Percentiles rank a stretch among this genome's conserved stretches.
Evolutionary conservation across 306 rosid species (phyloP).

Genomic region (Dryas drummondii): DNA sequence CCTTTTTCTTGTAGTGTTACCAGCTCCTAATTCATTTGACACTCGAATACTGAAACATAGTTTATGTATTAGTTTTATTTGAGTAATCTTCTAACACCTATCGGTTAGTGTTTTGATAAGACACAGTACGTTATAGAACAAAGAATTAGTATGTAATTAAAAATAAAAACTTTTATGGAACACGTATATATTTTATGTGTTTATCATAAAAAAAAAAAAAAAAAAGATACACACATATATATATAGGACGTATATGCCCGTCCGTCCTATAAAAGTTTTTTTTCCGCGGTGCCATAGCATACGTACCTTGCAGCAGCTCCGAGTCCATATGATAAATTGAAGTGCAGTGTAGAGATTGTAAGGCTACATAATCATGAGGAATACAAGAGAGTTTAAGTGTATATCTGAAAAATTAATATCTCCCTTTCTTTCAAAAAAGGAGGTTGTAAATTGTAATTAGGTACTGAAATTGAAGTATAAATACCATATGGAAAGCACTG

Average conservation of each 20-base stretch:
- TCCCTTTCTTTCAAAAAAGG: no score
- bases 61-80: not conserved
- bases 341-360: constrained; percentile 58
- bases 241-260: no score
- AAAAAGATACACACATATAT: no score
- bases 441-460: not conserved
- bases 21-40: constrained; percentile 71
- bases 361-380: constrained; percentile 33
- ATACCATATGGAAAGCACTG: constrained; percentile 62
- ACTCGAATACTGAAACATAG: constrained; percentile 49
- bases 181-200: no score
- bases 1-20: not conserved
- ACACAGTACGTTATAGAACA: no score
- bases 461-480: not conserved
- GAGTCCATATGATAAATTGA: constrained; percentile 55
- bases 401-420: no score
- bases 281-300: no score
- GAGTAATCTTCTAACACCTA: not conserved
- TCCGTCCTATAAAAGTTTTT: no score
- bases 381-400: not conserved
- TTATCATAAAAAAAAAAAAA: no score
- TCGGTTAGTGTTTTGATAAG: no score
- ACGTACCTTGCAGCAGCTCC: constrained; percentile 63
- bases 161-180: no score
- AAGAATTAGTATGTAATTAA: no score